phyloP scores from a whole-genome alignment of 768 basidiomycete genomes.

The Amanita molliuscula region DNA sequence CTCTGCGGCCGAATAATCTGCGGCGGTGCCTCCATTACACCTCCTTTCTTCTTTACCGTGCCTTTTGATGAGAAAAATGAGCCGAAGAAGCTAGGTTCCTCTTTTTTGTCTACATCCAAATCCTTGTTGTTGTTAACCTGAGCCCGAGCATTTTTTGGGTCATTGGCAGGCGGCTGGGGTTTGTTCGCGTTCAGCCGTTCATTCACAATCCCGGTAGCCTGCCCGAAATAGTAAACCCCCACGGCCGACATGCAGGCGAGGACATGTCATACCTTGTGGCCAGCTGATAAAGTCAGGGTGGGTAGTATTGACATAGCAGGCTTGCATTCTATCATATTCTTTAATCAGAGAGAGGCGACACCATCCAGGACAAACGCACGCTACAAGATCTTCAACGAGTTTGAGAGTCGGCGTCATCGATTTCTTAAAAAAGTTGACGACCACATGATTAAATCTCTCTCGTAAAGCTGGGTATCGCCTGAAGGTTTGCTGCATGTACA shows the following conservation, averaged over 20 bases:
- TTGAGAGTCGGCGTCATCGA: constrained; percentile 93
- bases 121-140: constrained; percentile 90
- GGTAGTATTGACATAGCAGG: constrained; percentile 97
- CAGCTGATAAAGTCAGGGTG: constrained; percentile 97
- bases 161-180: constrained; percentile 43
- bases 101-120: constrained; percentile 88
- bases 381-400: constrained; percentile 85
- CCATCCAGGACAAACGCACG: constrained; percentile 35
- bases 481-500: constrained; percentile 70
- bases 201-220: constrained; percentile 84
- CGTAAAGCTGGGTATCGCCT: constrained; percentile 93
- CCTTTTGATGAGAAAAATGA: constrained; percentile 80
- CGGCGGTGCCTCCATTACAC: constrained; percentile 63
- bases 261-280: constrained; percentile 54
- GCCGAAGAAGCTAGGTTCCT: constrained; percentile 88
- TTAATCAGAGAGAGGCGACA: not conserved
- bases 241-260: not conserved
- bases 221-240: not conserved
- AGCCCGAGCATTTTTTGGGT: constrained; percentile 58
- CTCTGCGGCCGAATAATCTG: constrained; percentile 81
- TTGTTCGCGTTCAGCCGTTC: constrained; percentile 81
- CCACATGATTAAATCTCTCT: constrained; percentile 92
- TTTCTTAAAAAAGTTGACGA: constrained; percentile 94
- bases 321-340: constrained; percentile 68
- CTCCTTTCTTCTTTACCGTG: constrained; percentile 50